A percentile compares a stretch with the other conserved stretches of the same genome.
These are phyloP conservation scores for Arthroderma uncinatum DNA, from an alignment of 2,329 filamentous ascomycete species.

Conservation along the genomic window DNA sequence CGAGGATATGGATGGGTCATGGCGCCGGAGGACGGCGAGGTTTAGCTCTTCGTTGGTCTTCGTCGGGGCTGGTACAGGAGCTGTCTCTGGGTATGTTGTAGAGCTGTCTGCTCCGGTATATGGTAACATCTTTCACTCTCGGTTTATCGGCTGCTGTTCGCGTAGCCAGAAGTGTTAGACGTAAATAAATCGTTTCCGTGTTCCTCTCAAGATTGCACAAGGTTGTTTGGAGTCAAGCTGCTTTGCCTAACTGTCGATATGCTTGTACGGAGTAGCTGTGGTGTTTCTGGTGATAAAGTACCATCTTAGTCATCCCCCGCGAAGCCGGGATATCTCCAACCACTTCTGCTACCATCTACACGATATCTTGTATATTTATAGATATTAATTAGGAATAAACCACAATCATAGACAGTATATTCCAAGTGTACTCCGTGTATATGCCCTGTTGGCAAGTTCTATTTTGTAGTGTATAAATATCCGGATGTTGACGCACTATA, in stretches of 20 bases:
- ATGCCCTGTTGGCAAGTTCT: no score
- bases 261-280: background rate
- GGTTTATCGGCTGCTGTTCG: background rate
- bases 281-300: no score
- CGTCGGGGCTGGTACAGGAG: slow-evolving; percentile 30
- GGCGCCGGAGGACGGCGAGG: slow-evolving; percentile 67
- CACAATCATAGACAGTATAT: no score
- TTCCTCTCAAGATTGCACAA: background rate
- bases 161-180: background rate
- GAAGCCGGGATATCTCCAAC: no score
- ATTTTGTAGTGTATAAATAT: no score
- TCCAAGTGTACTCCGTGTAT: no score
- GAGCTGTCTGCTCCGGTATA: background rate
- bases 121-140: background rate
- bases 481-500: background rate
- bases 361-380: no score
- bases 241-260: background rate
- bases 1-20: slow-evolving; percentile 60
- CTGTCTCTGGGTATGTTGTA: background rate
- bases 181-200: background rate
- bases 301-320: no score
- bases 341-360: no score
- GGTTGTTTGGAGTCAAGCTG: background rate
- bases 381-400: no score
- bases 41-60: slow-evolving; percentile 81